A percentile compares a stretch with the other conserved stretches of the same genome.
phyloP scores from a whole-genome alignment of 257 asterid genomes.

The Solanum bulbocastanum region DNA sequence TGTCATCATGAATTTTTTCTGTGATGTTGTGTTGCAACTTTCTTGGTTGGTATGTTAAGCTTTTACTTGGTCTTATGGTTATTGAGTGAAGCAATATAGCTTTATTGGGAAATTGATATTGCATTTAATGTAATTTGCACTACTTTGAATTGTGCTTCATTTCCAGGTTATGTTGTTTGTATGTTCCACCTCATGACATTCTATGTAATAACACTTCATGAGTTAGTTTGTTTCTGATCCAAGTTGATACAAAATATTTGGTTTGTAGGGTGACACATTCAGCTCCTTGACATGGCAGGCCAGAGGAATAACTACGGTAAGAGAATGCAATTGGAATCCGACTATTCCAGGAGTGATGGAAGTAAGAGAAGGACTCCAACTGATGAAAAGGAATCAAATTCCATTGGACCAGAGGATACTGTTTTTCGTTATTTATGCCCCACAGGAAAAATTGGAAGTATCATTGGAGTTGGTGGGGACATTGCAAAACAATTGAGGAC shows the following conservation, averaged over 20 bases:
- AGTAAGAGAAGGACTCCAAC: conserved; percentile 41
- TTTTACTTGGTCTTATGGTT: neutral
- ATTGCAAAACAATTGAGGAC: conserved; percentile 78
- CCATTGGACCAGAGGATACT: conserved; percentile 63
- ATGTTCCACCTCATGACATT: neutral
- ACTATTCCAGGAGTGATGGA: conserved; percentile 39
- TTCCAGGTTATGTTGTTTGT: neutral
- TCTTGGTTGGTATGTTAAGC: neutral
- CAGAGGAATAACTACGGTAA: conserved; percentile 59
- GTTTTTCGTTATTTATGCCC: conserved; percentile 77
- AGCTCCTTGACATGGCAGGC: conserved; percentile 39
- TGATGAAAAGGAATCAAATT: conserved; percentile 57
- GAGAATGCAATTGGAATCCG: conserved; percentile 34
- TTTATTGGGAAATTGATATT: neutral
- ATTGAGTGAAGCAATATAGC: neutral
- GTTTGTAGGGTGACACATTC: neutral
- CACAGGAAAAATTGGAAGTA: conserved; percentile 67
- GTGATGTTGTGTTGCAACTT: neutral
- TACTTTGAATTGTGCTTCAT: neutral
- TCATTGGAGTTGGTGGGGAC: conserved; percentile 90
- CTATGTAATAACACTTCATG: neutral
- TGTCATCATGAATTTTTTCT: neutral
- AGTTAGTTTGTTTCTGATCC: neutral
- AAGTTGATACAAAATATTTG: neutral
- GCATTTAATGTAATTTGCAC: neutral